Conservation (phyloP, 1,284 basidiomycete genomes). For the Marasmius tenuissimus region DNA sequence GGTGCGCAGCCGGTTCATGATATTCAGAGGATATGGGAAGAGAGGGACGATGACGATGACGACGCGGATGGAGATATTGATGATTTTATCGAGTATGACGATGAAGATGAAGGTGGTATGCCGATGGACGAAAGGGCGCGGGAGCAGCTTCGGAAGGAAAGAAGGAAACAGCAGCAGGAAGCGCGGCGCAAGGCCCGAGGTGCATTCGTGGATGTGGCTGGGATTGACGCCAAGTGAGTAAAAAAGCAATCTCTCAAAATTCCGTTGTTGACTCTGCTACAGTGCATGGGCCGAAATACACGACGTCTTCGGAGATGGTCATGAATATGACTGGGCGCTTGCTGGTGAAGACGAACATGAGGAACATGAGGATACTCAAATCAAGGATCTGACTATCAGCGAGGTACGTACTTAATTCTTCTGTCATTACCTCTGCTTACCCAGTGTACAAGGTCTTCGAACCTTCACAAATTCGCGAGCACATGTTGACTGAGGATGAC, state of each 20-base stretch:
- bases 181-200: constrained; percentile 58
- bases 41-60: constrained; percentile 66
- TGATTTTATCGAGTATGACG: constrained; percentile 93
- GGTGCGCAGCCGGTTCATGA: constrained; percentile 59
- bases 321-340: constrained; percentile 95
- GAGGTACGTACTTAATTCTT: constrained; percentile 62
- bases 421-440: constrained; percentile 8
- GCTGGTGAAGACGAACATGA: constrained; percentile 72
- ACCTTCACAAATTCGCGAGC: constrained; percentile 92
- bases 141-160: constrained; percentile 71
- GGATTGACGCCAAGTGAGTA: constrained; percentile 84
- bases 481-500: constrained; percentile 93
- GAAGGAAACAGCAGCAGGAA: constrained; percentile 63
- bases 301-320: constrained; percentile 96
- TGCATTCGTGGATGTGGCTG: constrained; percentile 74
- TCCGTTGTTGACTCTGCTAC: constrained; percentile 20
- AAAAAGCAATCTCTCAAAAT: constrained; percentile 2
- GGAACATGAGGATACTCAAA: constrained; percentile 59
- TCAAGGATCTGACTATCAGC: constrained; percentile 82
- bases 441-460: constrained; percentile 82
- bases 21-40: constrained; percentile 84
- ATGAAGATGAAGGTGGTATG: constrained; percentile 73
- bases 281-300: constrained; percentile 98
- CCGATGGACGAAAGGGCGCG: constrained; percentile 73
- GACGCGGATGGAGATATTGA: constrained; percentile 79